These are phyloP conservation scores for Colletotrichum musicola DNA, from an alignment of 2,329 filamentous ascomycete genomes.

Conservation along the genomic window DNA sequence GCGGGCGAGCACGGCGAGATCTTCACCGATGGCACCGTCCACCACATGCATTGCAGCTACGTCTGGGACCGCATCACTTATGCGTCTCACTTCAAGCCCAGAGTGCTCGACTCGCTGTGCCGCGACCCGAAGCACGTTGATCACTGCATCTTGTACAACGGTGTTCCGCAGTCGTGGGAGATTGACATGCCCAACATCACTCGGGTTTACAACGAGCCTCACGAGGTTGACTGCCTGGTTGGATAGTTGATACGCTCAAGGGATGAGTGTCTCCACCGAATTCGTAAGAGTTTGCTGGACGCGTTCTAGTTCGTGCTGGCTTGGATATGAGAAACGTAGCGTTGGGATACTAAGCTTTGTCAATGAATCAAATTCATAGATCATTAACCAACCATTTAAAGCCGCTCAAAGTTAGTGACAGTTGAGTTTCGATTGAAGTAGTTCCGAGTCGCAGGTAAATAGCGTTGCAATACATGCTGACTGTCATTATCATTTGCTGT, in stretches of 20 bases:
- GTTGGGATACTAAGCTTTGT: too few species aligned
- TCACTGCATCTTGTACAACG: constrained; percentile 32
- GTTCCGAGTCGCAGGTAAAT: too few species aligned
- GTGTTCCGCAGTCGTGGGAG: constrained; percentile 30
- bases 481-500: too few species aligned
- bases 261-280: not conserved
- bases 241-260: not conserved
- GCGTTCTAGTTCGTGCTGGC: too few species aligned
- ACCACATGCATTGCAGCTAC: constrained; percentile 35
- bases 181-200: constrained; percentile 34
- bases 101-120: constrained; percentile 25
- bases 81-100: constrained; percentile 27
- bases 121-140: constrained; percentile 30
- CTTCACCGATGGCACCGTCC: constrained; percentile 30
- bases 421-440: too few species aligned
- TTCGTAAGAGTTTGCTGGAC: not conserved
- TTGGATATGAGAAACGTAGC: too few species aligned
- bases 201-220: constrained; percentile 27
- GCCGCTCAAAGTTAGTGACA: too few species aligned
- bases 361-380: too few species aligned
- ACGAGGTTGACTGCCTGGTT: constrained; percentile 26
- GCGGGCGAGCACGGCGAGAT: constrained; percentile 27
- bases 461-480: too few species aligned
- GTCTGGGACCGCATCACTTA: constrained; percentile 34
- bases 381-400: too few species aligned